A percentile compares a stretch with the other conserved stretches of the same genome.
Conservation (phyloP, 805 yeast species). For the Schwanniomyces sp. region DNA sequence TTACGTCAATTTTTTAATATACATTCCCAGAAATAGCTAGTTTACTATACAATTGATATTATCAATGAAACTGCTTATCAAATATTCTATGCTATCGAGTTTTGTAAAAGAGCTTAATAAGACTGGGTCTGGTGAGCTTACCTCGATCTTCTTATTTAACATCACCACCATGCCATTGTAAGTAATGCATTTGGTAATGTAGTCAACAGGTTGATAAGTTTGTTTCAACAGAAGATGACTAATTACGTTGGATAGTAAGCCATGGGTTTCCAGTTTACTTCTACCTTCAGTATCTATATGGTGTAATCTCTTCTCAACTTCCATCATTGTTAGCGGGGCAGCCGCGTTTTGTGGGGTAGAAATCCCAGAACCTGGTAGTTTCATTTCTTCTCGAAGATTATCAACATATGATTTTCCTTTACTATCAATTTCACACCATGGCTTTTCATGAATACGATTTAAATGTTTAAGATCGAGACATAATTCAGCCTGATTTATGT, state of each 20-base stretch:
- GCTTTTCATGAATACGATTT: slow-evolving; percentile 49
- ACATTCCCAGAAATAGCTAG: background rate
- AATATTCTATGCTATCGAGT: slow-evolving; percentile 58
- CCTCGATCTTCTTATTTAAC: slow-evolving; percentile 57
- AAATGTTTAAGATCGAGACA: slow-evolving; percentile 59
- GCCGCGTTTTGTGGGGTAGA: slow-evolving; percentile 4
- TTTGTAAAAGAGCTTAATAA: slow-evolving; percentile 62
- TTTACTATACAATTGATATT: slow-evolving; percentile 9
- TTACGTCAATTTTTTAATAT: background rate
- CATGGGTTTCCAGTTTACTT: slow-evolving; percentile 4
- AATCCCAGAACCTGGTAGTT: slow-evolving; percentile 19
- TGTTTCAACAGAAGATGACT: slow-evolving; percentile 28
- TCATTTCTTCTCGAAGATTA: slow-evolving; percentile 54
- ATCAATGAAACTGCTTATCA: slow-evolving; percentile 33
- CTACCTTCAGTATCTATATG: slow-evolving; percentile 8
- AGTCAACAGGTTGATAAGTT: slow-evolving; percentile 43
- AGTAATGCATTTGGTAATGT: slow-evolving; percentile 62
- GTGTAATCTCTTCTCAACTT: slow-evolving; percentile 18
- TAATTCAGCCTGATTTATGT: slow-evolving; percentile 60
- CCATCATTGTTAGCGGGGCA: slow-evolving; percentile 21
- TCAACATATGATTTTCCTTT: slow-evolving; percentile 58
- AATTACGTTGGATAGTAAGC: slow-evolving; percentile 19
- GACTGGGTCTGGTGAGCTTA: slow-evolving; percentile 67
- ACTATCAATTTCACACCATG: slow-evolving; percentile 60
- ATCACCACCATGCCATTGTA: slow-evolving; percentile 60